Evolutionary conservation across 441 rosid genomes (phyloP).

Genomic region (Erodium trifolium): DNA sequence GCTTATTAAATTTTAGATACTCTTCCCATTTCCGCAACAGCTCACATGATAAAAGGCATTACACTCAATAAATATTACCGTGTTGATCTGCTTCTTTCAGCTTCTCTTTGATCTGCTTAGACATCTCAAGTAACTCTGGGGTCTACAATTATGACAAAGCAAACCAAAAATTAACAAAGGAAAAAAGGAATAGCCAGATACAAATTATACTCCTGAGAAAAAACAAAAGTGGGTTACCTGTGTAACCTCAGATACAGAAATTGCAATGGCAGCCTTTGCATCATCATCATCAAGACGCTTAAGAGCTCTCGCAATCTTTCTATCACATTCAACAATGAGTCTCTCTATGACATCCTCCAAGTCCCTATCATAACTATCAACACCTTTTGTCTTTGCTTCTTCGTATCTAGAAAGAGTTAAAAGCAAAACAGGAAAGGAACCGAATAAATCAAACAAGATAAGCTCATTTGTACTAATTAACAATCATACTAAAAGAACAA

Average conservation of each 20-base stretch:
- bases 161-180: not conserved
- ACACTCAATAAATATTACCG: constrained; percentile 33
- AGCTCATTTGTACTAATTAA: too few species aligned
- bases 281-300: constrained; percentile 98
- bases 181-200: not conserved
- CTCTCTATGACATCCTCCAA: constrained; percentile 94
- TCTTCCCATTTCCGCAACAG: not conserved
- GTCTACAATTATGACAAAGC: constrained; percentile 39
- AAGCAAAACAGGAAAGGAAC: constrained; percentile 9
- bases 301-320: constrained; percentile 91
- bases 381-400: constrained; percentile 76
- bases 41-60: not conserved
- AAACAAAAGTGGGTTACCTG: constrained; percentile 41
- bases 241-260: constrained; percentile 91
- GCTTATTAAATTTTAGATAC: too few species aligned
- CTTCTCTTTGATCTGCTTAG: constrained; percentile 87
- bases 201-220: not conserved
- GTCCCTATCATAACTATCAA: constrained; percentile 79
- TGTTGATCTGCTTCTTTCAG: constrained; percentile 83
- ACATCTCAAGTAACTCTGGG: constrained; percentile 64
- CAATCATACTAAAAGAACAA: not conserved
- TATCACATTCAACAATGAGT: constrained; percentile 91
- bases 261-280: constrained; percentile 98
- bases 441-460: too few species aligned
- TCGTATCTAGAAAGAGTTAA: constrained; percentile 59